phyloP scores from a whole-genome alignment of 345 rosid genomes.

The Trapa incisa region DNA sequence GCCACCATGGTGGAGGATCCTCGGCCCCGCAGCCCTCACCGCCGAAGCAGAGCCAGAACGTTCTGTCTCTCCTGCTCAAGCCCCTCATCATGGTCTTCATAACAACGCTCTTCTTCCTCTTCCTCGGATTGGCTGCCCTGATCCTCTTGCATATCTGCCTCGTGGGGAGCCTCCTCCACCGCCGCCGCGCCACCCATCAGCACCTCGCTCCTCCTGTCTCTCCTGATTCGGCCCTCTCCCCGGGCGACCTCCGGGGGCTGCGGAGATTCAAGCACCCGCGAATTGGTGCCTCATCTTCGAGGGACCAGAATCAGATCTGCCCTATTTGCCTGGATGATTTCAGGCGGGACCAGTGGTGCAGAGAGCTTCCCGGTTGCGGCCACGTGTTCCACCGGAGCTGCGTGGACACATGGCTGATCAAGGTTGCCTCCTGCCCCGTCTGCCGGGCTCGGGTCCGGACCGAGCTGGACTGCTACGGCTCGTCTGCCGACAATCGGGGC shows the following conservation, averaged over 20 bases:
- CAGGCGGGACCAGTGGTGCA: slow-evolving; percentile 73
- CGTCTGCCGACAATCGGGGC: slow-evolving; percentile 1
- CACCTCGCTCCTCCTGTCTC: slow-evolving; percentile 16
- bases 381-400: slow-evolving; percentile 74
- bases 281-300: slow-evolving; percentile 5
- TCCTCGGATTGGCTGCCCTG: slow-evolving; percentile 28
- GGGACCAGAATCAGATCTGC: slow-evolving; percentile 29
- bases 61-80: slow-evolving; percentile 51
- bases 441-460: slow-evolving; percentile 43
- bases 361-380: slow-evolving; percentile 51
- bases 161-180: slow-evolving; percentile 40
- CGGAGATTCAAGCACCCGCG: slow-evolving; percentile 36
- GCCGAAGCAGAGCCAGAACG: slow-evolving; percentile 33
- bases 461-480: slow-evolving; percentile 7
- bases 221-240: slow-evolving; percentile 30
- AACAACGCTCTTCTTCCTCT: slow-evolving; percentile 46
- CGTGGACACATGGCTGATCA: slow-evolving; percentile 71
- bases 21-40: slow-evolving; percentile 10
- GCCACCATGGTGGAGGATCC: slow-evolving; percentile 8
- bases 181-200: slow-evolving; percentile 31
- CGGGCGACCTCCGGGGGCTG: slow-evolving; percentile 39
- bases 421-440: slow-evolving; percentile 58
- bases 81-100: slow-evolving; percentile 55
- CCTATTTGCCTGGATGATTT: slow-evolving; percentile 68
- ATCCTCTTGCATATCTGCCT: slow-evolving; percentile 39